phyloP scores from a whole-genome alignment of 805 yeast species.

The Jamesozyma rosinii region DNA sequence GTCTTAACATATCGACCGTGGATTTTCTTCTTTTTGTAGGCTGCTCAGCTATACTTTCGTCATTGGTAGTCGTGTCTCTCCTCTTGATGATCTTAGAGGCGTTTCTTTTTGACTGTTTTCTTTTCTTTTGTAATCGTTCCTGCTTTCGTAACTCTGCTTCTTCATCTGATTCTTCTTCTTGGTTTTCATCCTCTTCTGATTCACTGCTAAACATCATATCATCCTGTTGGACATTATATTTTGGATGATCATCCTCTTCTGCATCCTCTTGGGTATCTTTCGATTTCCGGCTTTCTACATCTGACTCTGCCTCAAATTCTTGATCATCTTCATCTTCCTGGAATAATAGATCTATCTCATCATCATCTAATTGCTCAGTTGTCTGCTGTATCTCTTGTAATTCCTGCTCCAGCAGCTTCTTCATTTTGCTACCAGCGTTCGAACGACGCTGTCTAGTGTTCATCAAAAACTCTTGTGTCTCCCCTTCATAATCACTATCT shows the following conservation, averaged over 20 bases:
- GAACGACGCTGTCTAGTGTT: constrained; percentile 69
- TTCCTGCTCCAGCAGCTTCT: constrained; percentile 59
- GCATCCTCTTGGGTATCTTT: constrained; percentile 19
- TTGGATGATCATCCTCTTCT: constrained; percentile 11
- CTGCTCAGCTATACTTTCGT: constrained; percentile 21
- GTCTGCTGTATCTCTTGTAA: constrained; percentile 35
- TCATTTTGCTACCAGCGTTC: constrained; percentile 84
- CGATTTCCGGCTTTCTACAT: constrained; percentile 27
- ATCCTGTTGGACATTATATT: constrained; percentile 13
- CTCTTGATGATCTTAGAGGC: constrained; percentile 31
- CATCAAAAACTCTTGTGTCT: constrained; percentile 44
- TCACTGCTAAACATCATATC: constrained; percentile 28
- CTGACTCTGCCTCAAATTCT: constrained; percentile 33
- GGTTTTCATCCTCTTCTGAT: constrained; percentile 33
- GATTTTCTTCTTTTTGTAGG: constrained; percentile 10
- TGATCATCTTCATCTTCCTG: constrained; percentile 53
- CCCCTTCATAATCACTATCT: constrained; percentile 14
- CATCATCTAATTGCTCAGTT: constrained; percentile 57
- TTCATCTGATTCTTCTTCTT: constrained; percentile 42
- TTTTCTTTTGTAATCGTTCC: constrained; percentile 25
- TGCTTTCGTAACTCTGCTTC: constrained; percentile 51
- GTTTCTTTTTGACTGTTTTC: constrained; percentile 10
- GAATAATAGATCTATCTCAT: constrained; percentile 60
- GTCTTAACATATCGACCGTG: constrained; percentile 32
- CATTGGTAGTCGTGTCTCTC: constrained; percentile 19